Evolutionary conservation across 352 stramenopile genomes (phyloP).

Genomic region (Blastocystis sp.): DNA sequence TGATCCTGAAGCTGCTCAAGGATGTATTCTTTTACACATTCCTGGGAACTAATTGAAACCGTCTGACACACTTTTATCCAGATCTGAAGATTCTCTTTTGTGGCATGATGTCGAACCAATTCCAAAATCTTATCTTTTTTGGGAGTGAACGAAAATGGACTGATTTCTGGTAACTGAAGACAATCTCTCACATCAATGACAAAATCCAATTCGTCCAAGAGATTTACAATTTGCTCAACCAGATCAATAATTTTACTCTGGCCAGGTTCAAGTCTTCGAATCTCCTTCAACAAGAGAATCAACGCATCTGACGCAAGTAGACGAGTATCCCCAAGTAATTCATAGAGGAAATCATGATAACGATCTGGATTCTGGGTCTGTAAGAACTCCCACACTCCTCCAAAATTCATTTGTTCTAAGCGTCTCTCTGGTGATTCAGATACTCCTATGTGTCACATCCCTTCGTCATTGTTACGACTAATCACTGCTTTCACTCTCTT

Average conservation of each 20-base stretch:
- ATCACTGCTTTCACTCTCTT: too few relatives aligned
- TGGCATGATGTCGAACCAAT: background rate
- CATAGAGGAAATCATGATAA: constrained; percentile 1
- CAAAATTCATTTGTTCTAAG: background rate
- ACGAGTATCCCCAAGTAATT: background rate
- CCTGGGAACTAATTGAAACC: background rate
- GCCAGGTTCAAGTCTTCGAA: background rate
- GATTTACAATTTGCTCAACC: background rate
- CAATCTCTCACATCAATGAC: background rate
- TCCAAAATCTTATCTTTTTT: background rate
- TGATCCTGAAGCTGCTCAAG: background rate
- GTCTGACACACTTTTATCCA: background rate
- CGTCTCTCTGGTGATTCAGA: background rate
- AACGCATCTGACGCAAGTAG: background rate
- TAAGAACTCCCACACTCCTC: background rate
- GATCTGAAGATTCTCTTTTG: background rate
- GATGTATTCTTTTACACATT: background rate
- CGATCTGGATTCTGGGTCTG: background rate
- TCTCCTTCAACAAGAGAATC: background rate
- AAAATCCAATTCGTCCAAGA: background rate
- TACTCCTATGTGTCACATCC: background rate
- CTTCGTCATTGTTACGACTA: too few relatives aligned
- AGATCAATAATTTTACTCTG: background rate
- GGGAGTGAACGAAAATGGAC: background rate
- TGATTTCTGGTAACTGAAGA: background rate